These are phyloP conservation scores for Aspergillus leporis DNA, from an alignment of 495 filamentous ascomycete species.

Conservation along the genomic window DNA sequence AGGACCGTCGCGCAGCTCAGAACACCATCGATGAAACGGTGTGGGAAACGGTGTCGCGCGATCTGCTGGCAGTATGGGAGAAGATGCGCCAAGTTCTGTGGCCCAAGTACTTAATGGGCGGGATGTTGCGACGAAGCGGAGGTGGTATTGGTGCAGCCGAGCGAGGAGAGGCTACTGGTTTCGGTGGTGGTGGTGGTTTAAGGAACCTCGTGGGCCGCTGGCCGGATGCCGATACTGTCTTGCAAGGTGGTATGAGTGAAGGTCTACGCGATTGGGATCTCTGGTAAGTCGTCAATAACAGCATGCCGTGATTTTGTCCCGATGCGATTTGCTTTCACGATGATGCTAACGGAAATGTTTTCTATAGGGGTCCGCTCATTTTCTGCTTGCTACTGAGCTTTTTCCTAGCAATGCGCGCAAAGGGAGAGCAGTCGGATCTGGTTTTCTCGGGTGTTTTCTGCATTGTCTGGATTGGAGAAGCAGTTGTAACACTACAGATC, in stretches of 20 bases:
- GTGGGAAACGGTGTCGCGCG: constrained; percentile 90
- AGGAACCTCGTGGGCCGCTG: constrained; percentile 65
- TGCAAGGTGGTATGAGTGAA: constrained; percentile 80
- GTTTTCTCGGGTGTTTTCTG: constrained; percentile 97
- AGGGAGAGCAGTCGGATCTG: constrained; percentile 72
- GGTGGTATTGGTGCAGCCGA: constrained; percentile 68
- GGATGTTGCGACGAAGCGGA: constrained; percentile 61
- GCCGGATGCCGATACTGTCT: constrained; percentile 69
- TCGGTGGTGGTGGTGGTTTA: constrained; percentile 62
- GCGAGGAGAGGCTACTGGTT: constrained; percentile 64
- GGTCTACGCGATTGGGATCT: constrained; percentile 95
- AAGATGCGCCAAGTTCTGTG: constrained; percentile 99
- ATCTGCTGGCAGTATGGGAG: constrained; percentile 90
- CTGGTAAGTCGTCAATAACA: constrained; percentile 55
- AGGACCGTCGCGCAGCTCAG: constrained; percentile 87
- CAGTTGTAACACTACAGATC: constrained; percentile 97
- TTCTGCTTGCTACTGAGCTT: constrained; percentile 88
- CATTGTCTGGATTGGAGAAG: constrained; percentile 95
- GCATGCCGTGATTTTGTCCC: neutral
- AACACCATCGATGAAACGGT: constrained; percentile 98
- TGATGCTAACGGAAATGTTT: neutral
- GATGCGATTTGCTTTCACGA: neutral
- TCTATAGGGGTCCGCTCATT: constrained; percentile 76
- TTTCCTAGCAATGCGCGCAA: constrained; percentile 76
- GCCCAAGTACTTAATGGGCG: constrained; percentile 88